These are phyloP conservation scores for Colletotrichum lini DNA, from an alignment of 2,329 filamentous ascomycete species.

Conservation along the genomic window DNA sequence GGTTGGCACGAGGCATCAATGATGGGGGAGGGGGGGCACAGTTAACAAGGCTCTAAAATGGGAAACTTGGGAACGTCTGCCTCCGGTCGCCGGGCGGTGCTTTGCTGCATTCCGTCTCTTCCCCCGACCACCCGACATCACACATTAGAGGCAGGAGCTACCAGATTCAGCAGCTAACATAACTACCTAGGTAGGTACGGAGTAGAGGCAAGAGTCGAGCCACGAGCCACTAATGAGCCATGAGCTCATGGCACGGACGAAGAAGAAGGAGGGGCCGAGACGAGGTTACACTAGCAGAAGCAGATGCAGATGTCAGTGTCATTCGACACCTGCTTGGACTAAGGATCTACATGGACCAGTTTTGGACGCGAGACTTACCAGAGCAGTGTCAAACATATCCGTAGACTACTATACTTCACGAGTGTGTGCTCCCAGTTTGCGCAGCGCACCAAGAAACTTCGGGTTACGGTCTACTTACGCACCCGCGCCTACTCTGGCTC, in stretches of 20 bases:
- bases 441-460: neutral
- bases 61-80: conserved; percentile 25
- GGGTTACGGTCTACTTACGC: neutral
- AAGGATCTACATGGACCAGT: no score
- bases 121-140: conserved; percentile 29
- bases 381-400: no score
- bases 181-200: no score
- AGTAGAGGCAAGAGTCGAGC: neutral
- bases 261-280: neutral
- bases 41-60: conserved; percentile 23
- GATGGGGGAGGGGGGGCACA: conserved; percentile 13
- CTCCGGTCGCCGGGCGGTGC: conserved; percentile 30
- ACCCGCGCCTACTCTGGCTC: conserved; percentile 3
- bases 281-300: neutral
- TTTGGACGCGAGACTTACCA: no score
- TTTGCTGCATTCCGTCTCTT: conserved; percentile 25
- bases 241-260: neutral
- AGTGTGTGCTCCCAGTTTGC: neutral
- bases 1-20: conserved; percentile 25
- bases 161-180: neutral
- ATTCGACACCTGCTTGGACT: neutral
- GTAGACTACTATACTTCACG: no score
- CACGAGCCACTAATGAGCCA: no score
- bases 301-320: conserved; percentile 5
- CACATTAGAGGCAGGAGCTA: neutral